These are phyloP conservation scores for Diplotaxis tenuifolia DNA, from an alignment of 345 rosid species.

Conservation along the genomic window DNA sequence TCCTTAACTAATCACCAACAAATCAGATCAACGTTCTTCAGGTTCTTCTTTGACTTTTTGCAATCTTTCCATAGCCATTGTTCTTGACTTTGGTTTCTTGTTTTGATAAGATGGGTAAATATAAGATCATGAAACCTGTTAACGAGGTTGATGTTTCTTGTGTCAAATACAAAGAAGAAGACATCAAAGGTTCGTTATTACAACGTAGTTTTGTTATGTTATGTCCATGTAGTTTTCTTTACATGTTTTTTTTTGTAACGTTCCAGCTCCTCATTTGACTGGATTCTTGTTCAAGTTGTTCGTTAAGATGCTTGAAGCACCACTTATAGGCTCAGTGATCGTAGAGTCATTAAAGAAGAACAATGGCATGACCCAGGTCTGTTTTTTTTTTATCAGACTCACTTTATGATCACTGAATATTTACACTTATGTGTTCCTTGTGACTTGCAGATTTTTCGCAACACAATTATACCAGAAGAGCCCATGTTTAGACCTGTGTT, in stretches of 20 bases:
- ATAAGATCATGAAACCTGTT: constrained; percentile 52
- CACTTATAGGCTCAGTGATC: constrained; percentile 57
- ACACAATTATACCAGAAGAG: constrained; percentile 69
- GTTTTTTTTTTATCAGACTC: background rate
- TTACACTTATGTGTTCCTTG: background rate
- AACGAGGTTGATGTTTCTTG: constrained; percentile 52
- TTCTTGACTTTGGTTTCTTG: background rate
- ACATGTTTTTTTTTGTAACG: background rate
- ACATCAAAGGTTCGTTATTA: constrained; percentile 48
- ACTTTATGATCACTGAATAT: background rate
- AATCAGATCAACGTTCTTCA: constrained; percentile 8
- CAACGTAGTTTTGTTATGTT: background rate
- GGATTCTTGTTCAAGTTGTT: constrained; percentile 62
- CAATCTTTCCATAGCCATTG: background rate
- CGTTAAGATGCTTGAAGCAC: constrained; percentile 57
- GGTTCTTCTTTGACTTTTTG: constrained; percentile 6
- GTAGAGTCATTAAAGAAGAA: constrained; percentile 53
- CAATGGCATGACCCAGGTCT: constrained; percentile 63
- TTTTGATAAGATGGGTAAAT: constrained; percentile 57
- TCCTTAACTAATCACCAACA: background rate
- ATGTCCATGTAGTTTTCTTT: background rate
- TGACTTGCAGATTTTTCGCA: constrained; percentile 52
- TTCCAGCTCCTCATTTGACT: constrained; percentile 76
- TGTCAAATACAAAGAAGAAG: constrained; percentile 52
- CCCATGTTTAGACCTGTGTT: constrained; percentile 90